Evolutionary conservation across 176 grass and related monocot species (phyloP), one percentile per base, ranked within the genome.

Genomic region (Oryza meyeriana): DNA sequence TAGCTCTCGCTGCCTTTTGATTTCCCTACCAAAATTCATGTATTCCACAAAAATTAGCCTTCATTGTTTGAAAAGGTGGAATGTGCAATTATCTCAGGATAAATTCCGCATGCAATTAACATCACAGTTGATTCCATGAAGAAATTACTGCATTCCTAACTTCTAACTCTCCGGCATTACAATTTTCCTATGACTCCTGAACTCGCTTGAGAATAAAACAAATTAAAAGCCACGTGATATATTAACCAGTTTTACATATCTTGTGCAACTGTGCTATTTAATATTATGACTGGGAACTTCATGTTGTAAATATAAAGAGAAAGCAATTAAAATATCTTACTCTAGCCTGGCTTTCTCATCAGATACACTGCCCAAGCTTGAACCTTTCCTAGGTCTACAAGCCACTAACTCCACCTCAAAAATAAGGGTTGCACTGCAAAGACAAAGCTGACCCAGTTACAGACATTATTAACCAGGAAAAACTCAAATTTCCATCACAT

Each of bases 351-450:
- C 91, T 59, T 95, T 99, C 81, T 99, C 96, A 80, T 91, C 93
- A 25, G 89, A 90, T 50, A 83, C 93, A 79, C 90, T 93, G 59
- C 85, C 45, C 31, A 99, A 9, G 77, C 87, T 99, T 5, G 93
- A 90, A 84, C 96, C 96, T 88, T 99, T 99, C 87, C 96, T 89
- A 8, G 96, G 93, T 61, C 91, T 89, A 85, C 96, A 98, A 7
- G 89, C 91, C 61, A 98, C 59, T 69, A 98, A 79, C 64, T 95
- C 93, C 79, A 98, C 95, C 89, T 98, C 93, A 81, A 99, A 99
- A 66, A 99, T 80, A 41, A 99, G 93, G 13, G 89, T 95, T 66
- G 93, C 78, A 88, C 96, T 99, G 83, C 85, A 90, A 83, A 70
- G 71, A 83, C 17, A 76, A 79, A 88, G 41, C 36, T 62, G 33